phyloP scores from a whole-genome alignment of 495 filamentous ascomycete species.

The Penicillium longicatenatum region DNA sequence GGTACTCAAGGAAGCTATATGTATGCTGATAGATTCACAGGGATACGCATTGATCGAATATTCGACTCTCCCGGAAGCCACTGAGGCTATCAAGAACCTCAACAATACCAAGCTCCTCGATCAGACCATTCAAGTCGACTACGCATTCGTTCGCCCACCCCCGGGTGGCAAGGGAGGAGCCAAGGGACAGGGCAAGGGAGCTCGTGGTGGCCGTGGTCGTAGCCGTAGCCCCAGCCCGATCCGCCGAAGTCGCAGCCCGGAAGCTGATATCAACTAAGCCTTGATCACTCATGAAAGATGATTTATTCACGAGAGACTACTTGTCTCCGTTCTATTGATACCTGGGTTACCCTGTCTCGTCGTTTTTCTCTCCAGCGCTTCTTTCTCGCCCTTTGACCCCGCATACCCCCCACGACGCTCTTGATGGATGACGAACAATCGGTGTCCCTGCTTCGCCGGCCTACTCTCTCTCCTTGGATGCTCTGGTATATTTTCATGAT shows the following conservation, averaged over 20 bases:
- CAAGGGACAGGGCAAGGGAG: slow-evolving; percentile 52
- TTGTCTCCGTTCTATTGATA: slow-evolving; percentile 14
- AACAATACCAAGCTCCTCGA: slow-evolving; percentile 84
- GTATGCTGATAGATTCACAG: slow-evolving; percentile 44
- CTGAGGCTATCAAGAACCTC: slow-evolving; percentile 81
- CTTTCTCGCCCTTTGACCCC: slow-evolving; percentile 7
- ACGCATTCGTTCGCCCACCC: slow-evolving; percentile 94
- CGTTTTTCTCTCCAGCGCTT: slow-evolving; percentile 9
- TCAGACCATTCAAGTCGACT: slow-evolving; percentile 90
- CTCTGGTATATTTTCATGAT: neutral
- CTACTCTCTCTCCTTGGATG: slow-evolving; percentile 9
- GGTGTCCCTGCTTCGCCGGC: slow-evolving; percentile 5
- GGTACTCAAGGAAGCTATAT: neutral
- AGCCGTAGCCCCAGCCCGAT: slow-evolving; percentile 49
- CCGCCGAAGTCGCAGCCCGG: slow-evolving; percentile 60
- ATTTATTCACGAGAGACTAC: slow-evolving; percentile 3
- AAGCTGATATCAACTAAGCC: slow-evolving; percentile 40
- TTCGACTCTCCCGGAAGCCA: slow-evolving; percentile 81
- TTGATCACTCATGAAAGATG: slow-evolving; percentile 3
- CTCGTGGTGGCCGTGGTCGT: slow-evolving; percentile 52
- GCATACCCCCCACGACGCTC: slow-evolving; percentile 10
- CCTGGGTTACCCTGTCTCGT: slow-evolving; percentile 12
- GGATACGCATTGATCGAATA: slow-evolving; percentile 96
- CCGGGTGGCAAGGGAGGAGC: slow-evolving; percentile 58
- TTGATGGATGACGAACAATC: slow-evolving; percentile 17